These are phyloP conservation scores for Leishmania arabica DNA, from an alignment of 208 protist genomes.

Conservation along the genomic window DNA sequence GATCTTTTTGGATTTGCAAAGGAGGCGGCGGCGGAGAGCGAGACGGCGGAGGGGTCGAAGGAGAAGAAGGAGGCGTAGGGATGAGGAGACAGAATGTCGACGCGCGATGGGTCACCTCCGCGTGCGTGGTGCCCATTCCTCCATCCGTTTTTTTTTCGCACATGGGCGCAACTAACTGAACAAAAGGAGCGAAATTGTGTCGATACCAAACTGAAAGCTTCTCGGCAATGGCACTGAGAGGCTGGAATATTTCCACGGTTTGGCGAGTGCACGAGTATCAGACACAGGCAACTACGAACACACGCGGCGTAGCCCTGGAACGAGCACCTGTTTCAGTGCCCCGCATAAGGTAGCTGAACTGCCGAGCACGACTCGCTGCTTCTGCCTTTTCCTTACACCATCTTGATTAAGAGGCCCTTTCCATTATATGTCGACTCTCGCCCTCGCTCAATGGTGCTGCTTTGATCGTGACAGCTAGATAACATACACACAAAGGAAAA, in stretches of 20 bases:
- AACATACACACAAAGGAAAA: constrained; percentile 17
- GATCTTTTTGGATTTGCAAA: constrained; percentile 53
- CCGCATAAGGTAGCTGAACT: background rate
- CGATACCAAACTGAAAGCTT: background rate
- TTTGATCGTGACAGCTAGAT: constrained; percentile 2
- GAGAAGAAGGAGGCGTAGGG: constrained; percentile 38
- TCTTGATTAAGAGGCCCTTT: background rate
- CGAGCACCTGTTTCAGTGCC: background rate
- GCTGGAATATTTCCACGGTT: background rate
- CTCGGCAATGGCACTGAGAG: background rate
- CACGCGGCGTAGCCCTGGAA: background rate
- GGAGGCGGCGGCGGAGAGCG: constrained; percentile 15
- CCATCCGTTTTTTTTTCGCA: background rate
- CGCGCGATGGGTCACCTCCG: background rate
- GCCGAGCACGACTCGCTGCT: background rate
- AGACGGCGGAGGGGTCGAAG: constrained; percentile 15
- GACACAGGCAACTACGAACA: background rate
- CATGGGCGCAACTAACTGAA: constrained; percentile 5
- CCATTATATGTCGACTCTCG: background rate
- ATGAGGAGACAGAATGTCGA: background rate
- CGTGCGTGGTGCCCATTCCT: background rate
- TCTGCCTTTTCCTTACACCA: background rate
- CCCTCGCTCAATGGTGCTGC: constrained; percentile 16
- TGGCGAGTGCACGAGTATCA: background rate
- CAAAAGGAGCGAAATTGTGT: background rate